phyloP scores from a whole-genome alignment of 2,329 filamentous ascomycete genomes.

The Cercospora nicotianae region DNA sequence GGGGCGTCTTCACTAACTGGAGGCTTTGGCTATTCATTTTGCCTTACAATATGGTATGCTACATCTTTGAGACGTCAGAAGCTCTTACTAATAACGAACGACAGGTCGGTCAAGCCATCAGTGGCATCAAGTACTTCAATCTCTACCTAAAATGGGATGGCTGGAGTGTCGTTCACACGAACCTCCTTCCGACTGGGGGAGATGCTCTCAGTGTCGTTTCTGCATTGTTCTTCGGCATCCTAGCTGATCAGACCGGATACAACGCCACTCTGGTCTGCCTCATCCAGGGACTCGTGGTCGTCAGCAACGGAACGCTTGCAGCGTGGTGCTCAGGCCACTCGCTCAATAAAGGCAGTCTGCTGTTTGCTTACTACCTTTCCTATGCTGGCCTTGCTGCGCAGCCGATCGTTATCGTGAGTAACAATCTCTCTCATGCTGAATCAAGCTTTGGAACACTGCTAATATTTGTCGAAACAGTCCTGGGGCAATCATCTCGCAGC shows the following conservation, averaged over 20 bases:
- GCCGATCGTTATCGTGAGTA: conserved; percentile 18
- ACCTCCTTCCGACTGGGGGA: conserved; percentile 16
- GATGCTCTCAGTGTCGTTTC: conserved; percentile 20
- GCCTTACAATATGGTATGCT: conserved; percentile 2
- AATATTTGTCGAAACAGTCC: not conserved
- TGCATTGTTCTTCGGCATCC: conserved; percentile 16
- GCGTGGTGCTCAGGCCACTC: conserved; percentile 16
- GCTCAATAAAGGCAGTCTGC: conserved; percentile 7
- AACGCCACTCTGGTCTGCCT: conserved; percentile 14
- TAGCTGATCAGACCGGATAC: conserved; percentile 15
- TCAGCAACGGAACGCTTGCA: conserved; percentile 16
- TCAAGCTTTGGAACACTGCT: not conserved
- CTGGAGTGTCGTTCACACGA: conserved; percentile 21
- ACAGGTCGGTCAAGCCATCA: conserved; percentile 14
- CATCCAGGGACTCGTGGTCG: conserved; percentile 12
- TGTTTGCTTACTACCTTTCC: conserved; percentile 16
- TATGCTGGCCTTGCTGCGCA: conserved; percentile 16
- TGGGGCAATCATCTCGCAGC: conserved; percentile 19
- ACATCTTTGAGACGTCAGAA: too few species aligned
- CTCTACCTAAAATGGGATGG: conserved; percentile 21
- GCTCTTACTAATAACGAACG: not conserved
- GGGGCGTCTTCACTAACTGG: conserved; percentile 20
- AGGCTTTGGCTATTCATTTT: conserved; percentile 19
- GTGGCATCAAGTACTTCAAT: conserved; percentile 21
- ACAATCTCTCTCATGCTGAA: not conserved